Evolutionary conservation across 2,329 filamentous ascomycete species (phyloP).

Genomic region (Epicoccum sorghinum): DNA sequence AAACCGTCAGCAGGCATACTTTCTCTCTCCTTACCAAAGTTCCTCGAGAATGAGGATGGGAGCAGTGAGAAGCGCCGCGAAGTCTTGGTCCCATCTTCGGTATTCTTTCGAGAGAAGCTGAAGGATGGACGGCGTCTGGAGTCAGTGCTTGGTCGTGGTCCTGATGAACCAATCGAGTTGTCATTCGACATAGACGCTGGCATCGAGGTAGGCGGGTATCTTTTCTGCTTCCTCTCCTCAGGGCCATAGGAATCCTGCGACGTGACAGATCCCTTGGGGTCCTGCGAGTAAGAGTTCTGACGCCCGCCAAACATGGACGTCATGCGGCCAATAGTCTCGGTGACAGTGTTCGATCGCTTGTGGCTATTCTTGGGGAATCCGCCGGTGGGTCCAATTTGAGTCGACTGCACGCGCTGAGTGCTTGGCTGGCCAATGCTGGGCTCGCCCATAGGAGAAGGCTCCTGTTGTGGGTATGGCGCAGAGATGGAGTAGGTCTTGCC

Average conservation of each 20-base stretch:
- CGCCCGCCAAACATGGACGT: conserved; percentile 77
- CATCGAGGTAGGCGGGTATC: conserved; percentile 93
- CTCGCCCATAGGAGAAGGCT: conserved; percentile 38
- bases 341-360: conserved; percentile 69
- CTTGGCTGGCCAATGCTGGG: conserved; percentile 66
- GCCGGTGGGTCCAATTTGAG: conserved; percentile 48
- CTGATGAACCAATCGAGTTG: conserved; percentile 50
- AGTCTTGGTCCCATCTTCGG: conserved; percentile 47
- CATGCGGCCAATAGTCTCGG: conserved; percentile 81
- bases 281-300: conserved; percentile 39
- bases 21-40: conserved; percentile 49
- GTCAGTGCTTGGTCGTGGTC: conserved; percentile 55
- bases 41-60: conserved; percentile 56
- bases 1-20: conserved; percentile 38
- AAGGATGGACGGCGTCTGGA: conserved; percentile 57
- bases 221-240: conserved; percentile 65
- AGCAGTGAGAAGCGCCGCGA: conserved; percentile 57
- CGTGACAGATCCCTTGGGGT: conserved; percentile 37
- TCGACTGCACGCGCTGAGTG: conserved; percentile 59
- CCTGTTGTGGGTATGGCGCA: conserved; percentile 65
- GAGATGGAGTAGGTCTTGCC: conserved; percentile 75
- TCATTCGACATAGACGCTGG: conserved; percentile 70
- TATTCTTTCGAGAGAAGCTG: conserved; percentile 56
- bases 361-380: conserved; percentile 50
- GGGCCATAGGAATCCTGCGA: conserved; percentile 57